Base-by-base conservation (phyloP, 345 rosid genomes). In the Euphorbia lathyris region DNA sequence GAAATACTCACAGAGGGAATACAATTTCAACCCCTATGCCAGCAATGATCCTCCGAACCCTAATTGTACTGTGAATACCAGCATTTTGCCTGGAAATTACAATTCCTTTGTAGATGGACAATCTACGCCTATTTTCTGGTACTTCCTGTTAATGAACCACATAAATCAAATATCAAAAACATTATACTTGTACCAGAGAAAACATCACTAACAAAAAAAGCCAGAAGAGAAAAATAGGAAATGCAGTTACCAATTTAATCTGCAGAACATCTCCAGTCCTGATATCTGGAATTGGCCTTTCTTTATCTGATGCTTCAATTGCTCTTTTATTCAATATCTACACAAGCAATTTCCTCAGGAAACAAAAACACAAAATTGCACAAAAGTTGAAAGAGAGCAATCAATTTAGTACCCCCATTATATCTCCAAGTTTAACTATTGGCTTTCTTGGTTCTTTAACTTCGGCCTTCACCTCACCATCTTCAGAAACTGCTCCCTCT, bases 51-150 rank as follows among this genome's bases (percentile, higher is more conserved):
- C 97, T 87, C 63, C 95, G 83, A 68, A 91, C 83, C 51, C 97
- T 76, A 50, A 94, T 91, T 9, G 93, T 94, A 11, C 91, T 86
- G 77, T 91, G 96, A 82, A 91, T 88, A 26, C 96, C 95, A 1
- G 97, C 95, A 77, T 91, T 94, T 69, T 91, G 96, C 81, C 80
- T 91, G 25, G 90, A 86, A 25, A 91, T 94, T 30, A 91, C 88
- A 32, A 94, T 91, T 25, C 98, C 96, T 82, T 86, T 91, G 86
- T 89, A 94, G 58, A 83, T 76, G 2, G 98, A 84, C 62, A 87
- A 66, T 83, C 93, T 88, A 34, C 95, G 90, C 81, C 82, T 87
- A 45, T 83, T 89, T 82, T 83, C 84, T 51, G 97, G 95, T 61
- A 87, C 93, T 83, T 88, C 90, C 95, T 94, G 84, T 43, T 78